Conservation (phyloP, 2,329 filamentous ascomycete species). For the Fusarium palustre region DNA sequence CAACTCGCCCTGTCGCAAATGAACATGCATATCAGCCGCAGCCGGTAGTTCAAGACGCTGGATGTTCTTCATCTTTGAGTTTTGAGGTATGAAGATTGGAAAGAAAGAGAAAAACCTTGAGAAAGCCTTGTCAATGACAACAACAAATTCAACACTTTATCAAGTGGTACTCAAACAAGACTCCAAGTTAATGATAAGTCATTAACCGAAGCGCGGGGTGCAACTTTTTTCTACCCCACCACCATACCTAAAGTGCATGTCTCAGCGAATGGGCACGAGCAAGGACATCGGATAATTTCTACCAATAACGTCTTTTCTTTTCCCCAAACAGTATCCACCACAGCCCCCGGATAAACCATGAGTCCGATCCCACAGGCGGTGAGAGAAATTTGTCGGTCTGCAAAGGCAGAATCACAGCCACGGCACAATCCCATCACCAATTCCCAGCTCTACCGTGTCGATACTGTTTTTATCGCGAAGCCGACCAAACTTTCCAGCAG, state of each 20-base stretch:
- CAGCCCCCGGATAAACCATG: slow-evolving; percentile 40
- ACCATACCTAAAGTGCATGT: background rate
- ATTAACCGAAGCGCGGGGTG: slow-evolving; percentile 21
- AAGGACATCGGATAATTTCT: slow-evolving; percentile 15
- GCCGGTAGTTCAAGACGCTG: slow-evolving; percentile 67
- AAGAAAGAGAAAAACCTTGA: background rate
- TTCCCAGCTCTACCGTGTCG: slow-evolving; percentile 34
- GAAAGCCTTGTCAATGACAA: background rate
- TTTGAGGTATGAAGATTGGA: background rate
- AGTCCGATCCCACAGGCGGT: slow-evolving; percentile 50
- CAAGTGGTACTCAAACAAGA: slow-evolving; percentile 1
- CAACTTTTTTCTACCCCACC: slow-evolving; percentile 31
- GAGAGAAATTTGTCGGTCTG: slow-evolving; percentile 58
- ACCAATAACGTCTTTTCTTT: slow-evolving; percentile 11
- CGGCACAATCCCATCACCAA: slow-evolving; percentile 46
- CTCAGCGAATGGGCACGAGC: slow-evolving; percentile 7
- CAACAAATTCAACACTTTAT: slow-evolving; percentile 1
- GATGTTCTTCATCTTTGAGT: slow-evolving; percentile 36
- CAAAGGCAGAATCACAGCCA: slow-evolving; percentile 53
- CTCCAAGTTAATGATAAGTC: slow-evolving; percentile 5
- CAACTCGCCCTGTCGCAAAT: slow-evolving; percentile 75
- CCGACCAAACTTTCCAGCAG: slow-evolving; percentile 27
- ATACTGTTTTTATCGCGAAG: slow-evolving; percentile 14
- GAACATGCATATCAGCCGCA: slow-evolving; percentile 76
- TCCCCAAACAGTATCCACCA: too few species aligned